These are phyloP conservation scores for Exophiala spinifera DNA, from an alignment of 2,329 filamentous ascomycete genomes.

Conservation along the genomic window DNA sequence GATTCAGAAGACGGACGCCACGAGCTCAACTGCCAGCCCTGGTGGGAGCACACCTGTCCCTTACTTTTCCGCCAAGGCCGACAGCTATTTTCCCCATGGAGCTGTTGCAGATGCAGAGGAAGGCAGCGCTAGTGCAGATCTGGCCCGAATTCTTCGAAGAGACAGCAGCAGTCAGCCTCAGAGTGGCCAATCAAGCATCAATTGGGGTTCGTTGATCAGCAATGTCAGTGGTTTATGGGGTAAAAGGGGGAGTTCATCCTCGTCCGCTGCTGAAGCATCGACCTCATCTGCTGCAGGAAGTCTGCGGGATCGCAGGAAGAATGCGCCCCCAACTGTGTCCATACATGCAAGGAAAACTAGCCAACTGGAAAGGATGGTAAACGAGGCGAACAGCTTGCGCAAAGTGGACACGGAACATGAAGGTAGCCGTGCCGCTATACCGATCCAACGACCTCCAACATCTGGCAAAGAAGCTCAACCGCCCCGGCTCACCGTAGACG, in stretches of 20 bases:
- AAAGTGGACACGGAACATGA: neutral
- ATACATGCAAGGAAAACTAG: conserved; percentile 9
- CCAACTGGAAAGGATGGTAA: conserved; percentile 44
- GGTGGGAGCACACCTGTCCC: conserved; percentile 51
- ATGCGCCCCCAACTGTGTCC: conserved; percentile 15
- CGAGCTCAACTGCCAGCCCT: conserved; percentile 52
- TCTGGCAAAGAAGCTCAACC: conserved; percentile 11
- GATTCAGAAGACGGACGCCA: conserved; percentile 47
- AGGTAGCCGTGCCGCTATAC: neutral
- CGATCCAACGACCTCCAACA: conserved; percentile 4
- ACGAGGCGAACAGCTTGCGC: conserved; percentile 24
- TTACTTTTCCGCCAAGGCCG: conserved; percentile 44
- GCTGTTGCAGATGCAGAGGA: conserved; percentile 35
- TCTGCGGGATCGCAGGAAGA: conserved; percentile 14
- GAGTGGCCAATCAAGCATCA: conserved; percentile 48
- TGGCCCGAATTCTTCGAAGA: conserved; percentile 53
- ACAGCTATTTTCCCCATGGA: conserved; percentile 27
- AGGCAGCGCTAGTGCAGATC: conserved; percentile 53
- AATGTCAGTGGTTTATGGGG: conserved; percentile 49
- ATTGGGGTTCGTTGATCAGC: conserved; percentile 57
- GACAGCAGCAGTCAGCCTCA: conserved; percentile 50
- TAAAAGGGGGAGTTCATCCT: conserved; percentile 47
- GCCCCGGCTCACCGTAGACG: conserved; percentile 28
- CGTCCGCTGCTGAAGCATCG: conserved; percentile 36
- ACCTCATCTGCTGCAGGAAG: conserved; percentile 27